Conservation (phyloP, 1,284 basidiomycete species). For the Leccinum griseonigrum region DNA sequence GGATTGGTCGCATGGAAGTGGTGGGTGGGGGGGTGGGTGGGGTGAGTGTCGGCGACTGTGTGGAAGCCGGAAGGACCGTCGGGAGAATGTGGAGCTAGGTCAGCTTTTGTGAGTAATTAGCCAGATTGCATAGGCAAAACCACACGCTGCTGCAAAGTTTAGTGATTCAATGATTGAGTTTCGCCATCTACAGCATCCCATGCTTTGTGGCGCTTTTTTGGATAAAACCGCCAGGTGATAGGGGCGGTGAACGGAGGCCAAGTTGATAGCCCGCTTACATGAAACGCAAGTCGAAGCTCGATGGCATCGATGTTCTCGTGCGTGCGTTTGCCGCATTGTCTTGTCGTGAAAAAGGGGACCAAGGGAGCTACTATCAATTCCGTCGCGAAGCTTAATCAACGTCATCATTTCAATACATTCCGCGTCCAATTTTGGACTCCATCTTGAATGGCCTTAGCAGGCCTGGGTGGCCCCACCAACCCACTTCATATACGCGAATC, state of each 20-base stretch:
- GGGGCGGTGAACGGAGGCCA: constrained; percentile 6
- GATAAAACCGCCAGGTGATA: constrained; percentile 9
- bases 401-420: constrained; percentile 14
- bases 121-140: constrained; percentile 12
- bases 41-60: constrained; percentile 89
- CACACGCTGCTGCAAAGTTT: constrained; percentile 11
- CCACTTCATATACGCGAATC: neutral
- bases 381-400: constrained; percentile 21
- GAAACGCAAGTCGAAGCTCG: constrained; percentile 13
- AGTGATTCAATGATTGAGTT: constrained; percentile 11
- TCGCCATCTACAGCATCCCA: constrained; percentile 3
- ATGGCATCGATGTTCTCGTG: constrained; percentile 11
- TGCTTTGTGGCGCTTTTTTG: constrained; percentile 10
- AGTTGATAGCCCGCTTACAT: constrained; percentile 9
- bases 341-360: constrained; percentile 7
- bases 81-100: constrained; percentile 41
- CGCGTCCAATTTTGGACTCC: constrained; percentile 3
- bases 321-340: constrained; percentile 29
- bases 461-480: constrained; percentile 1
- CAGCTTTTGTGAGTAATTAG: constrained; percentile 21
- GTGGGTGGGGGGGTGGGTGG: constrained; percentile 87
- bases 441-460: neutral
- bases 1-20: constrained; percentile 65
- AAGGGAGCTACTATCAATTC: constrained; percentile 9
- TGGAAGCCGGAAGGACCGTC: constrained; percentile 65